Base-by-base conservation (phyloP, 768 basidiomycete species). In the Lactarius evosmus region DNA sequence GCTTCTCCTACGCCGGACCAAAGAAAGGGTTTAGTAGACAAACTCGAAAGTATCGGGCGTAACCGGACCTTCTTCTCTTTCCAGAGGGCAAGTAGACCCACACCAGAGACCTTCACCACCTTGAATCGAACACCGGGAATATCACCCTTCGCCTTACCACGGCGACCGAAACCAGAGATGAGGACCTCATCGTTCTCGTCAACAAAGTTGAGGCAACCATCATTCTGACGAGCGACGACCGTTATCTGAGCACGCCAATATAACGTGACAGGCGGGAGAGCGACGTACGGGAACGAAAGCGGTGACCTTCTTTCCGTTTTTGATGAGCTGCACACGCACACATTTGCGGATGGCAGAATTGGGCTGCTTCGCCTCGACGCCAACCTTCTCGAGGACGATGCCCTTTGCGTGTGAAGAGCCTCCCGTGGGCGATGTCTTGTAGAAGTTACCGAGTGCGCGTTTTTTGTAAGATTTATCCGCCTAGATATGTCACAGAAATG, bases 271-370 rank as follows among this genome's bases (percentile, higher is more conserved):
- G 30, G 29, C 11, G 1, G 41, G 17, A 17, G 30, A 32, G 33
- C 51, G 11, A 85, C 92, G 70, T 72, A 93, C 93, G 67, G 96
- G 96, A 44, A 98, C 97, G 88, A 99, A 99, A 74, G 97, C 97
- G 68, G 96, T 98, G 76, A 99, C 96, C 78, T 98, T 98, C 89
- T 99, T 99, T 70, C 97, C 97, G 82, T 99, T 99, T 86, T 99
- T 99, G 78, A 99, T 98, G 71, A 99, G 84, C 74, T 99, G 97
- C 67, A 99, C 97, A 82, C 97, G 94, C 70, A 99, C 97, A 83
- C 97, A 99, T 79, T 99, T 99, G 78, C 97, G 95, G 79, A 99
- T 98, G 77, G 97, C 97, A 75, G 97, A 99, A 86, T 99, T 99
- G 80, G 97, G 97, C 79, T 99, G 97, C 81, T 99, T 99, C 76